Base-by-base conservation (phyloP, 257 asterid genomes). In the Nemophila menziesii region DNA sequence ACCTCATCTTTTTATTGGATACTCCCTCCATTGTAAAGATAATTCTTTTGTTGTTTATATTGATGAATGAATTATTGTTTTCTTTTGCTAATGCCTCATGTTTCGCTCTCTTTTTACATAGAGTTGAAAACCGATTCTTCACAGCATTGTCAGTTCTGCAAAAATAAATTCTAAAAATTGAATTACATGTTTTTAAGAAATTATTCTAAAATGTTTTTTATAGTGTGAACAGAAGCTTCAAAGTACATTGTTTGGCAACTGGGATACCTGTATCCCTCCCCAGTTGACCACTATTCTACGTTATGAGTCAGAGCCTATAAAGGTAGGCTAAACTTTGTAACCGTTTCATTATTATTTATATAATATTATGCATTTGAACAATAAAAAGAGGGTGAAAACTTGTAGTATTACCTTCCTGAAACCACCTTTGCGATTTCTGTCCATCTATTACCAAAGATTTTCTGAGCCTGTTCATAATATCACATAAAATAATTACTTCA, bases 371-470 rank as follows among this genome's bases (percentile, higher is more conserved):
- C 17, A 11, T 13, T 38, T 13, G 14, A 13, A n/a, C 10, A 38
- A 3, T 41, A 22, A 41, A 18, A 2, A 41, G 22, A 41, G n/a
- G n/a, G 5, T 41, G 22, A 22, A 41, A 9, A 8, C 18, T 17
- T 41, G 1, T n/a, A n/a, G n/a, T 18, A 41, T 74, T 81, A 90
- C 96, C 99, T 85, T 80, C 99, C 99, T 21, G 99, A 85, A 54
- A 90, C 99, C 69, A 90, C 99, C 80, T 90, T 90, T n/a, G 99
- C 96, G 23, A 85, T 90, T 63, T 90, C 99, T 6, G 99, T 90
- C 99, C 99, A 90, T 61, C 99, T 67, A 56, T 90, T 90, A 54
- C 99, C 99, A 55, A 70, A 90, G 57, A 85, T 54, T 80, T 78
- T 90, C 55, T 90, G 99, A 22, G 99, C 96, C 99, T 90, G 79